Evolutionary conservation across 768 basidiomycete genomes (phyloP), one percentile per base, ranked within the genome.

Genomic region (Filobasidium floriforme): DNA sequence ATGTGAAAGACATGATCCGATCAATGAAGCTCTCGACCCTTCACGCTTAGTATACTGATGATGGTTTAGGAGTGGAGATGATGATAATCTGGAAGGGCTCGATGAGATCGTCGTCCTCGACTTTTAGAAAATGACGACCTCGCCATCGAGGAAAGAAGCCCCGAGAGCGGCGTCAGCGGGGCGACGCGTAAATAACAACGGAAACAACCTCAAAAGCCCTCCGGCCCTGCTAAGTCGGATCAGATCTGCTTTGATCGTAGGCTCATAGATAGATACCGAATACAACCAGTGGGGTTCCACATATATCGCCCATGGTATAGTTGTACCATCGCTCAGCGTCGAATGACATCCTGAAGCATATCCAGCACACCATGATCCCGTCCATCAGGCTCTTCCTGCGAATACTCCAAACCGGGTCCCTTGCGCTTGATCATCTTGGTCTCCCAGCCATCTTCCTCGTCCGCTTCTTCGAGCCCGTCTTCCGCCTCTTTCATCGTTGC

Each of bases 321-420:
- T 44, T 19, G 10, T 19, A 19, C 43, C 10, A 10, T 22, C 18
- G 4, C 46, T 49, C 46, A 49, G n/a, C 54, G 68, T 32, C 75
- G 72, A 77, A 93, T 91, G 60, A 96, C 92, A 81, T 93, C 88
- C 51, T 89, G 88, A 72, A 96, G 75, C 69, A 96, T 74, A 24
- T 89, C 90, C 68, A 94, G 79, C 69, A 96, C 87, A 19, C 92
- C 92, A 0, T 85, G 89, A 77, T 92, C 90, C 72, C 85, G 85
- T 68, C 22, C 79, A 81, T 28, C 87, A 44, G 28, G 19, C 5
- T 26, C 62, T 24, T 63, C 61, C n/a, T 10, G 41, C 29, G 62
- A 62, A 9, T 22, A 28, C 22, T 60, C 57, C 29, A 59, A 26
- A 12, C 63, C 52, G 11, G 37, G 40, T 28, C 19, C 26, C 37